phyloP scores from a whole-genome alignment of 495 filamentous ascomycete genomes.

The Penicillium longicatenatum region DNA sequence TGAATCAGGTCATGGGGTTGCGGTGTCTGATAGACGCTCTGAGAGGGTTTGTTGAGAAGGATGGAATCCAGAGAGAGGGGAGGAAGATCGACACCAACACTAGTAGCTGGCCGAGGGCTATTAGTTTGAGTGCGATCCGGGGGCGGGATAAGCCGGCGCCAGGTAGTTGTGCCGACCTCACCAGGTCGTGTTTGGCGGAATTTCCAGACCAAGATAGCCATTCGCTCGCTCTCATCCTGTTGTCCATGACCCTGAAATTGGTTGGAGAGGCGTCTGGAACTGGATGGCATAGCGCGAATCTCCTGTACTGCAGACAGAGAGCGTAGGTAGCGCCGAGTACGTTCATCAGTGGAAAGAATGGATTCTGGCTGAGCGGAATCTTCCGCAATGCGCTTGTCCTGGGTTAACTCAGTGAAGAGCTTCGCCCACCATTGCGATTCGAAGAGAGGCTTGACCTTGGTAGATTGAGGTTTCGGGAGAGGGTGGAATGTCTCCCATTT shows the following conservation, averaged over 20 bases:
- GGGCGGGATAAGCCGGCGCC: constrained; percentile 50
- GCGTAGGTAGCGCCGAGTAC: constrained; percentile 40
- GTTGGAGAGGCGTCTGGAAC: constrained; percentile 33
- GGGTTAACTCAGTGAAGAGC: constrained; percentile 45
- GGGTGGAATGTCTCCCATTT: constrained; percentile 37
- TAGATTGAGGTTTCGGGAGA: constrained; percentile 38
- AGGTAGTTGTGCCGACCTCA: constrained; percentile 54
- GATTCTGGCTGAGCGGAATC: constrained; percentile 36
- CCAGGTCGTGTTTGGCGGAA: constrained; percentile 48
- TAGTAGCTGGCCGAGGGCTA: constrained; percentile 37
- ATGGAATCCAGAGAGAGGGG: constrained; percentile 45
- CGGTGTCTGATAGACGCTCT: constrained; percentile 37
- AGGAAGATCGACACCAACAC: constrained; percentile 40
- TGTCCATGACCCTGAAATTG: constrained; percentile 27
- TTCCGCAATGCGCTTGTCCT: constrained; percentile 41
- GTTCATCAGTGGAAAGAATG: constrained; percentile 39
- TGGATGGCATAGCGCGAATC: constrained; percentile 41
- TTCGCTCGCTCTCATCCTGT: constrained; percentile 41
- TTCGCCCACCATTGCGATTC: constrained; percentile 53
- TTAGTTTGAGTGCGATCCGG: constrained; percentile 41
- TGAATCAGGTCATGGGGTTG: constrained; percentile 40
- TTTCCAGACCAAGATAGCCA: constrained; percentile 57
- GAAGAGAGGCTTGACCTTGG: constrained; percentile 49
- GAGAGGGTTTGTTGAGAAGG: constrained; percentile 36
- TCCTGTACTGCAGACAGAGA: constrained; percentile 54